Conservation (phyloP, 257 asterid genomes). For the Przewalskia tangutica region DNA sequence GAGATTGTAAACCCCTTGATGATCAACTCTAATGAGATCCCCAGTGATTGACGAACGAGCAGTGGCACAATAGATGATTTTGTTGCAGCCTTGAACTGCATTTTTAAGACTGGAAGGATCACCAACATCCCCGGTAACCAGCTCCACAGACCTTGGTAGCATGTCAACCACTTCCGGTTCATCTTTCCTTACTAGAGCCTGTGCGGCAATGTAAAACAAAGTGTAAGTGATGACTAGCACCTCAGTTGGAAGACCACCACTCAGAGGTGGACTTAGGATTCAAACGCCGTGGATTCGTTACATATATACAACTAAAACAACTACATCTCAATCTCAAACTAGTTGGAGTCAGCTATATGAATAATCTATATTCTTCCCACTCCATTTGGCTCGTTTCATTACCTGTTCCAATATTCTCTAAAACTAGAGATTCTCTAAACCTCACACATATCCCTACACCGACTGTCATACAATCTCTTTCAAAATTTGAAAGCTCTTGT, state of each 20-base stretch:
- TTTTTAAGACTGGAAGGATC: conserved; percentile 61
- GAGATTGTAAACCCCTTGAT: conserved; percentile 84
- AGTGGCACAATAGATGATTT: conserved; percentile 89
- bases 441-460: background rate
- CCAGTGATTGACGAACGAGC: conserved; percentile 93
- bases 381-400: background rate
- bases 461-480: background rate
- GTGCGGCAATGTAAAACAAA: conserved; percentile 8
- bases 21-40: conserved; percentile 87
- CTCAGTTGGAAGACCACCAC: background rate
- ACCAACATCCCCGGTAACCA: conserved; percentile 87
- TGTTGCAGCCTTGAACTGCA: conserved; percentile 85
- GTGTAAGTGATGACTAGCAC: background rate
- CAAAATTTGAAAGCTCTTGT: background rate
- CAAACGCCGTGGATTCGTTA: background rate
- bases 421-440: background rate
- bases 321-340: background rate
- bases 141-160: conserved; percentile 88
- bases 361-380: background rate
- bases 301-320: background rate
- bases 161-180: conserved; percentile 65
- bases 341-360: background rate
- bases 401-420: background rate
- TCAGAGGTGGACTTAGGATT: background rate
- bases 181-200: conserved; percentile 83